Conservation (phyloP, 495 filamentous ascomycete genomes). For the Annulohypoxylon nitens region DNA sequence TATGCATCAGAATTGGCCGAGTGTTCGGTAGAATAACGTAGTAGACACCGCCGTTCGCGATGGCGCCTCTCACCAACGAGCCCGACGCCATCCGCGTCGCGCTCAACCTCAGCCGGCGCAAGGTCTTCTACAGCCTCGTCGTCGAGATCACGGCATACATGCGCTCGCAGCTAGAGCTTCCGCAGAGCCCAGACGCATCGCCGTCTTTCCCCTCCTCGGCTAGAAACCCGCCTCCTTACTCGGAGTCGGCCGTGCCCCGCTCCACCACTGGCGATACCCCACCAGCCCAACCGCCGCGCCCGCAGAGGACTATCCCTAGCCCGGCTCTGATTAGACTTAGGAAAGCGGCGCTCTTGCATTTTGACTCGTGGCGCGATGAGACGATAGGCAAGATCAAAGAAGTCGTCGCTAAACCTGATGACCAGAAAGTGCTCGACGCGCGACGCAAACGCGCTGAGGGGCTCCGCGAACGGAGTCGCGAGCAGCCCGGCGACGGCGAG, state of each 20-base stretch:
- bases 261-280: background rate
- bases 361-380: conserved; percentile 58
- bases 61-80: conserved; percentile 61
- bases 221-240: conserved; percentile 28
- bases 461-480: conserved; percentile 24
- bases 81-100: conserved; percentile 60
- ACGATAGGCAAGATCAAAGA: conserved; percentile 55
- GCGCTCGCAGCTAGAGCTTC: conserved; percentile 57
- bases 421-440: conserved; percentile 53
- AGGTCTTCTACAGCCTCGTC: conserved; percentile 57
- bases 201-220: conserved; percentile 22
- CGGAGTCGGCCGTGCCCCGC: conserved; percentile 27
- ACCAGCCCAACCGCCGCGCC: conserved; percentile 8
- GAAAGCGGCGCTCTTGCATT: conserved; percentile 55
- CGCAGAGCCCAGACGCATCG: conserved; percentile 21
- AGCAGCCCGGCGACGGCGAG: conserved; percentile 36
- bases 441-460: conserved; percentile 53
- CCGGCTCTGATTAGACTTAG: conserved; percentile 53
- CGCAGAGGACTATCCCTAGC: conserved; percentile 32
- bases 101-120: conserved; percentile 58
- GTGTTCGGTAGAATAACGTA: background rate
- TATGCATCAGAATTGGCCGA: background rate
- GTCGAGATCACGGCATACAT: conserved; percentile 56
- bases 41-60: conserved; percentile 27
- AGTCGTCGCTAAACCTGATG: conserved; percentile 53